A percentile compares a stretch with the other conserved stretches of the same genome.
These are phyloP conservation scores for Schwanniomyces pseudopolymorphus DNA, from an alignment of 805 yeast species.

Conservation along the genomic window DNA sequence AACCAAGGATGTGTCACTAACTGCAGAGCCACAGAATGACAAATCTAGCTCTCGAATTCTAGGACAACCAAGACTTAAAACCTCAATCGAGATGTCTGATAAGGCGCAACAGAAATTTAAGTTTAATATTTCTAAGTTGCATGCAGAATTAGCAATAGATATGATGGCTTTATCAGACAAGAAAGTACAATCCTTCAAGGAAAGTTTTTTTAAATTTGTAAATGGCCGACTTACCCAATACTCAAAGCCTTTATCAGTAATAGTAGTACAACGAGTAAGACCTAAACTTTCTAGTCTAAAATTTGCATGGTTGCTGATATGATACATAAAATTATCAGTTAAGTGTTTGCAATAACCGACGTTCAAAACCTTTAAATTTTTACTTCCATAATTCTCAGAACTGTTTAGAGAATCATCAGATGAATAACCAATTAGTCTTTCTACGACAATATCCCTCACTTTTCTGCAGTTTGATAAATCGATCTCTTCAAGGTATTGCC, in stretches of 20 bases:
- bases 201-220: slow-evolving; percentile 50
- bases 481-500: slow-evolving; percentile 54
- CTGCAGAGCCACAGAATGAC: slow-evolving; percentile 79
- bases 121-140: slow-evolving; percentile 54
- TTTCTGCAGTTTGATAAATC: slow-evolving; percentile 74
- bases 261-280: slow-evolving; percentile 73
- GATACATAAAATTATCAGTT: slow-evolving; percentile 66
- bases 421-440: slow-evolving; percentile 62
- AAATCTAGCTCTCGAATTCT: slow-evolving; percentile 52
- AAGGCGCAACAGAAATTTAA: slow-evolving; percentile 75
- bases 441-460: slow-evolving; percentile 69
- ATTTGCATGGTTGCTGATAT: slow-evolving; percentile 58
- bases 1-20: slow-evolving; percentile 66
- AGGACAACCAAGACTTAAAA: slow-evolving; percentile 66
- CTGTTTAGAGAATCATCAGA: slow-evolving; percentile 11
- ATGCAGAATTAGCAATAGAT: slow-evolving; percentile 61
- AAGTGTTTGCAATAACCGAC: slow-evolving; percentile 76
- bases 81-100: slow-evolving; percentile 67
- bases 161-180: slow-evolving; percentile 64
- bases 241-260: slow-evolving; percentile 71
- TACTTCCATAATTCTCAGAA: slow-evolving; percentile 48
- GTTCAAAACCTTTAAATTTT: slow-evolving; percentile 50
- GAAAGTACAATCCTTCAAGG: slow-evolving; percentile 72
- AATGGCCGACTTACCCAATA: slow-evolving; percentile 62
- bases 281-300: slow-evolving; percentile 56